Evolutionary conservation across 2,329 filamentous ascomycete genomes (phyloP), one percentile per base, ranked within the genome.

Genomic region (Fusarium pseudocircinatum): DNA sequence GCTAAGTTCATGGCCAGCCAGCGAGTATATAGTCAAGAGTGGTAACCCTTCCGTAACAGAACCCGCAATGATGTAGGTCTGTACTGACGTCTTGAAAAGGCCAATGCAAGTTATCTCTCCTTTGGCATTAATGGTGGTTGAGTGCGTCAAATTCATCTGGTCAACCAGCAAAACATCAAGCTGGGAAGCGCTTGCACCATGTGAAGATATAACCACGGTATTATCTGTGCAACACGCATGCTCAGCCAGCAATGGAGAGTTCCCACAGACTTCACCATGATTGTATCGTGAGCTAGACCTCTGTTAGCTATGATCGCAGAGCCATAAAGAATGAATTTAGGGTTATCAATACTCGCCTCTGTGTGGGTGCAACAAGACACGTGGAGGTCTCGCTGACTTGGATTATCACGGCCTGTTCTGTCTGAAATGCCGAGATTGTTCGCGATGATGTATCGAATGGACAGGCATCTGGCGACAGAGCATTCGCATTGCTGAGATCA

Each of bases 331-430:
- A 34, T 11, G 18, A 24, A 30, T 26, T 20, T 20, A 28, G n/a
- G 10, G 47, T 6, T 37, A 20, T 4, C 15, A 14, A 32, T 15
- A 56, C 46, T 68, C 52, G 42, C 85, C 80, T 83, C 65, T 81
- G 78, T 10, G 73, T 73, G 7, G 78, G 70, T 6, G 78, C 80
- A 22, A 84, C 71, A 47, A 88, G 74, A 13, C 84, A 85, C 6
- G 87, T 79, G 24, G 76, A 82, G 36, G 78, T 80, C 60, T 88
- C 86, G 2, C 90, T 91, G 8, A 91, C 82, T 74, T 92, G 90
- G 6, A 90, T 79, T 10, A 87, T 82, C 4, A 77, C 78, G 4
- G 81, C 80, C 7, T 81, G 78, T 10, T 79, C 74, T 16, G 82
- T 75, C 37, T 83, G 81, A 7, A 79, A 78, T 18, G 85, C 83